Evolutionary conservation across 306 rosid species (phyloP), one percentile per base, ranked within the genome.

Genomic region (Quercus bicolor): DNA sequence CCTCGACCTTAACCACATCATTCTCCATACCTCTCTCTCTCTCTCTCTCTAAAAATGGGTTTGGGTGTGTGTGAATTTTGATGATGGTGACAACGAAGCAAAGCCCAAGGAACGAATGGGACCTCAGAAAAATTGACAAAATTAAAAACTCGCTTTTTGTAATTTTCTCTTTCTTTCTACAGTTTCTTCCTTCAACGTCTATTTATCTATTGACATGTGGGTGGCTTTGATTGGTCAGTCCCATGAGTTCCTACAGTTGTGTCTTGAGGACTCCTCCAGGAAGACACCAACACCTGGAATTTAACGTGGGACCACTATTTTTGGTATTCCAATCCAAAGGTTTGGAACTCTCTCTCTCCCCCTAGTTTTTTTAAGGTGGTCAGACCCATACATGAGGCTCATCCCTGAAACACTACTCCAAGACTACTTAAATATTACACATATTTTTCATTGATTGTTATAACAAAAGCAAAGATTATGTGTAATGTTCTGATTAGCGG

Each of bases 71-170:
- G 20, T 64, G 82, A 74, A 80, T 79, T 83, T 80, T 71, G 84
- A 83, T 76, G 90, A 84, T 70, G 55, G 78, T 72, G 88, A 87
- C 83, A 83, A 78, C 81, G 78, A 83, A 73, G 85, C 87, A 54
- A 54, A 29, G 0, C 68, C 72, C 64, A 55, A 65, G 70, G 64
- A 54, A 57, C 78, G 71, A 83, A 73, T n/a, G 78, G 74, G 74
- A 79, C 86, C 87, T 86, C 81, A 73, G 69, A 65, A 83, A 81
- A 77, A 71, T 43, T 12, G 16, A 48, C 5, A 54, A 68, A 31
- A 8, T 18, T 69, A 16, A 19, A 71, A 31, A 23, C 20, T 2
- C 24, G 4, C 61, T 55, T 37, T 72, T 24, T 79, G 15, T 48
- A 48, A 10, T 48, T 48, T 48, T 48, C 16, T 48, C 53, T 48